Evolutionary conservation across 495 filamentous ascomycete species (phyloP), one percentile per base, ranked within the genome.

Genomic region (Penicillium lividum): DNA sequence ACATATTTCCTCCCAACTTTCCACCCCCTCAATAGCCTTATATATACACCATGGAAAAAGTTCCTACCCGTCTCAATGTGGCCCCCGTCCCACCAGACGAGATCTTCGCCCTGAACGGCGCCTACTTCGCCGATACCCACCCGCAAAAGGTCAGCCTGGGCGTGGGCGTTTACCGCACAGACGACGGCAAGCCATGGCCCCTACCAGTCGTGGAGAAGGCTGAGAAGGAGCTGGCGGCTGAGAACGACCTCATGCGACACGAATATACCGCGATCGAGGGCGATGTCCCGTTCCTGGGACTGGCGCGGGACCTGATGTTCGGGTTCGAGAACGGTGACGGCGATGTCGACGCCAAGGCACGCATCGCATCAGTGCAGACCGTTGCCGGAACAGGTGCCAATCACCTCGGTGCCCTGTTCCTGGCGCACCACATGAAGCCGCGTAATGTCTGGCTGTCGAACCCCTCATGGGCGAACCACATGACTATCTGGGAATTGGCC

Each of bases 301-400:
- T 77, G 22, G 76, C 77, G 13, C 73, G 73, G 54, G 74, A 80
- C 51, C 63, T 80, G 57, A 77, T 78, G 72, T 80, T 80, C 51
- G 76, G 76, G 34, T 78, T 80, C 50, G 68, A 74, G 57, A 65
- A 63, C 16, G 59, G 70, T 31, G 54, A 63, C 25, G 57, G 63
- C 25, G 59, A 73, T 28, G 62, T 66, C 30, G 62, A 68, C 36
- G 66, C 63, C 40, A 76, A 77, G 61, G 68, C 65, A 45, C 72
- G 76, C 49, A 75, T 77, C 57, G 68, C 70, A 34, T 72, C 73
- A 28, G 76, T 79, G 22, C 90, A 93, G 71, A 91, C 92, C 61
- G 90, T 97, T 74, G 95, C 93, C 53, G 93, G 93, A 58, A 97
- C 93, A 38, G 93, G 93, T 57, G 91, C 93, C 40, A 86, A 95